Conservation (phyloP, 1,284 basidiomycete genomes). For the Ceraceosorus guamensis region DNA sequence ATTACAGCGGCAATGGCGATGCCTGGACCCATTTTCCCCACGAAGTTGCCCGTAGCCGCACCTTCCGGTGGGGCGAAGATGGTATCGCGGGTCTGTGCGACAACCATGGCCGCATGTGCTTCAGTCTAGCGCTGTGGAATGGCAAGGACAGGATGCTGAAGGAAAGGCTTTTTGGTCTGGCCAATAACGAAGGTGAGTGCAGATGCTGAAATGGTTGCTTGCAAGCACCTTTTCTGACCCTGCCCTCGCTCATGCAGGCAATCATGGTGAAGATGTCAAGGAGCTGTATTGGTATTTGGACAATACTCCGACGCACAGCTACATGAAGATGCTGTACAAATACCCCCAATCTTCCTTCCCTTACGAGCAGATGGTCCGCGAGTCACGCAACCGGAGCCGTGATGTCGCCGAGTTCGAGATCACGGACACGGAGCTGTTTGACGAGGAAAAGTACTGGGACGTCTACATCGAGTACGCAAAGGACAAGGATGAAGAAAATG, state of each 20-base stretch:
- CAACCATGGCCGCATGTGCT: conserved; percentile 87
- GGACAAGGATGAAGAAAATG: conserved; percentile 83
- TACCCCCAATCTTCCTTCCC: conserved; percentile 87
- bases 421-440: conserved; percentile 82
- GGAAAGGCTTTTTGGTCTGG: conserved; percentile 87
- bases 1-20: conserved; percentile 91
- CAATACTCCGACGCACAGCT: conserved; percentile 94
- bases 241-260: conserved; percentile 55
- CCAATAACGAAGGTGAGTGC: conserved; percentile 69
- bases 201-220: not conserved
- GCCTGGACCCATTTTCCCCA: conserved; percentile 98
- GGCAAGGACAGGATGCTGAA: conserved; percentile 89
- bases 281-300: conserved; percentile 98
- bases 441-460: conserved; percentile 94
- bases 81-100: conserved; percentile 93
- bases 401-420: conserved; percentile 89
- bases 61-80: conserved; percentile 97
- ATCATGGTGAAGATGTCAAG: conserved; percentile 98
- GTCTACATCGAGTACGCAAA: conserved; percentile 98
- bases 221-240: not conserved
- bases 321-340: conserved; percentile 99
- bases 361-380: conserved; percentile 82
- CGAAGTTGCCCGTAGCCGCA: conserved; percentile 83
- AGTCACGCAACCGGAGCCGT: conserved; percentile 72
- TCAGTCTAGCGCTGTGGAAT: conserved; percentile 89